A percentile compares a stretch with the other conserved stretches of the same genome.
Evolutionary conservation across 73 alveolate genomes (phyloP).

Genomic region (Stentor coeruleus): DNA sequence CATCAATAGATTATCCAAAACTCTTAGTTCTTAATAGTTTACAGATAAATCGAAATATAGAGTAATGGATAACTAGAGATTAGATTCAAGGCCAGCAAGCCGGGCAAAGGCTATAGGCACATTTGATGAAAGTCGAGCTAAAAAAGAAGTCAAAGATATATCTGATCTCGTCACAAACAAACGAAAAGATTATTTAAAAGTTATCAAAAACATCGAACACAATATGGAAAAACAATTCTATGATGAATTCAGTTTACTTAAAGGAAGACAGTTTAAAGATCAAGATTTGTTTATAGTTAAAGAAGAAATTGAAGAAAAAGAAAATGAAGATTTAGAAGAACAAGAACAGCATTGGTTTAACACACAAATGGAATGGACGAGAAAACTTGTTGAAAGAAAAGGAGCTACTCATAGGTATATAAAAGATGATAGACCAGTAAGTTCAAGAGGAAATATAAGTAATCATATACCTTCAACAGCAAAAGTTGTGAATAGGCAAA

Average conservation of each 20-base stretch:
- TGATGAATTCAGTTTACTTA: constrained; percentile 2
- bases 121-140: neutral
- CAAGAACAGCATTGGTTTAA: constrained; percentile 19
- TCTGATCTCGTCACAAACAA: neutral
- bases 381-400: constrained; percentile 11
- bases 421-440: neutral
- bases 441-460: neutral
- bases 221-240: neutral
- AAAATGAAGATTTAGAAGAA: neutral
- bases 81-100: neutral
- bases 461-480: neutral
- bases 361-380: neutral
- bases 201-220: neutral
- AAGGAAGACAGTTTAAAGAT: neutral
- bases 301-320: neutral
- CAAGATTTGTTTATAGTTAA: neutral
- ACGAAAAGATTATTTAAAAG: neutral
- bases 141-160: neutral
- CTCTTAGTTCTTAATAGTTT: neutral
- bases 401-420: constrained; percentile 13
- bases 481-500: neutral
- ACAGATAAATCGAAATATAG: neutral
- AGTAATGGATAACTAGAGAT: neutral
- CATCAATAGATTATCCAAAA: neutral
- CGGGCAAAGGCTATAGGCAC: neutral